Base-by-base conservation (phyloP, 352 stramenopile genomes). In the Elongisporangium prolatum region DNA sequence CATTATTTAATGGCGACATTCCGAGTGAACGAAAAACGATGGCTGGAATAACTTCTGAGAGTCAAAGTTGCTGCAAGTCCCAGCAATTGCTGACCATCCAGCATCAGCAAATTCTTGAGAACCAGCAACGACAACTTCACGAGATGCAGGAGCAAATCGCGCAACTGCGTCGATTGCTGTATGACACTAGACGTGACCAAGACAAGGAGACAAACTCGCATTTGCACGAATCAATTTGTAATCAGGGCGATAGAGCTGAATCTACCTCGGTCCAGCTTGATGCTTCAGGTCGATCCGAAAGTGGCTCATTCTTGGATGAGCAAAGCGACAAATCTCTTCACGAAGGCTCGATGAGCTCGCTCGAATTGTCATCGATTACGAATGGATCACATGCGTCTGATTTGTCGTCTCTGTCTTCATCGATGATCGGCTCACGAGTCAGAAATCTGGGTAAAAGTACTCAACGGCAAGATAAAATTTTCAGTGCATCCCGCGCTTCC, bases 101-200 rank as follows among this genome's bases (percentile, higher is more conserved):
- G 56, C 83, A 93, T 44, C 83, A 93, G 37, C 72, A 90, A 63
- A 87, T 90, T 25, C 65, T 91, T 16, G 79, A 91, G 52, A 86
- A 89, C 6, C 83, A 93, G 37, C 77, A 90, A 57, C 67, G 60
- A 10, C 83, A 93, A 54, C 58, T 92, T 16, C 72, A 80, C 21
- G 78, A 89, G 37, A 78, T 93, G 71, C 79, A 89, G 64, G 71
- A 80, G 52, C 83, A 93, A 54, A 89, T 93, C 47, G 52, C 63
- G 9, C 68, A 86, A 22, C 58, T 92, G 11, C 75, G 79, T 6
- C 65, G 53, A 0, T 50, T 89, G 21, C 60, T 92, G 10, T 60
- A 69, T 28, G 58, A 52, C 17, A 61, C 56, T 59, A 60, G 38
- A 71, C 74, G 20, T 50, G 62, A 38, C 22, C 67, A 48, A 57